Base-by-base conservation (phyloP, 169 alveolate species). In the Plasmodium reichenowi region DNA sequence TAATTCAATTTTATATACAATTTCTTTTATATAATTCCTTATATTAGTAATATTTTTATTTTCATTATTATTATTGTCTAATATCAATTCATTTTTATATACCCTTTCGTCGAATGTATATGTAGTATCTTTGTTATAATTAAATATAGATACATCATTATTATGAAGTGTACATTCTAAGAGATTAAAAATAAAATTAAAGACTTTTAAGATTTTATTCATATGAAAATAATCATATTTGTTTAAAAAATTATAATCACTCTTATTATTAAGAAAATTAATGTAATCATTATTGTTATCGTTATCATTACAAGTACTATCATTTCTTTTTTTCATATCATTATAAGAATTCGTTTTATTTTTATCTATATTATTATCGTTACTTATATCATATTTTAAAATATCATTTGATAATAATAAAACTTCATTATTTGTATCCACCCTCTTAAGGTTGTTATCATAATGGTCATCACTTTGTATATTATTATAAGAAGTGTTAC, bases 11-110 rank as follows among this genome's bases (percentile, higher is more conserved):
- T 70, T 83, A 50, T 70, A 59, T n/a, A 83, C 74, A 38, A 83
- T 52, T 83, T 58, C 85, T 63, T 71, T 83, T 67, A 83, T 83
- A 62, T 68, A 83, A 62, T 70, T 83, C 2, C 24, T 83, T 29
- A 83, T 22, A 26, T 70, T 68, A 24, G 60, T 38, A 6, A 58
- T n/a, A 47, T 15, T 71, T 56, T 59, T 73, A 29, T 56, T 59
- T 6, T 38, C 47, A 38, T 38, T 5, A 73, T 29, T 24, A 52
- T 10, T 58, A 38, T 20, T 43, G 1, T 58, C 38, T n/a, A 26
- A 5, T 20, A 58, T 10, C 7, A 59, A 15, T n/a, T 67, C 22
- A 2, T 62, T 15, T 3, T 62, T 43, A 26, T 68, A 10, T 43
- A 63, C 7, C 13, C 47, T n/a, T 0, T 29, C 32, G 5, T 62